phyloP scores from a whole-genome alignment of 129 eudicot species.

The Tagetes erecta region DNA sequence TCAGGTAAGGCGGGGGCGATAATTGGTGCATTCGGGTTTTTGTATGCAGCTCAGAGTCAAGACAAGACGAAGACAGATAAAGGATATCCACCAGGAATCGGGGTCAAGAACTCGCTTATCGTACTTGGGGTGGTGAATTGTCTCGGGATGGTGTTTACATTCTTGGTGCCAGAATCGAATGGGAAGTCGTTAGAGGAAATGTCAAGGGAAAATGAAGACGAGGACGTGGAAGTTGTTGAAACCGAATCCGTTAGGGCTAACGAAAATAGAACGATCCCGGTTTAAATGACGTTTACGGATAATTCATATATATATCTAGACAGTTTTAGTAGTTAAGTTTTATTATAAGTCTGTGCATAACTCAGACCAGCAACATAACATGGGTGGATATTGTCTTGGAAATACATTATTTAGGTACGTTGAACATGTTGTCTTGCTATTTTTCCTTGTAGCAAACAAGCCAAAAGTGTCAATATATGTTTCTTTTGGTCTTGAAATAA shows the following conservation, averaged over 20 bases:
- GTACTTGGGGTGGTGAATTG: conserved; percentile 56
- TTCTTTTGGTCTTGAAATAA: background rate
- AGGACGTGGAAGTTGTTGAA: conserved; percentile 30
- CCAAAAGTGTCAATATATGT: background rate
- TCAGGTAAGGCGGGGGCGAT: conserved; percentile 79
- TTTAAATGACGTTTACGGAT: conserved; percentile 11
- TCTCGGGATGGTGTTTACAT: conserved; percentile 55
- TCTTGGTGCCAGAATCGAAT: conserved; percentile 73
- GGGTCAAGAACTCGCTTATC: conserved; percentile 58
- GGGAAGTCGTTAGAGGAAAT: conserved; percentile 63
- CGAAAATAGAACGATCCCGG: conserved; percentile 47
- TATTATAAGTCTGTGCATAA: background rate
- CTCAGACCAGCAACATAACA: background rate
- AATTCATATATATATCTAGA: background rate
- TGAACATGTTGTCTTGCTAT: background rate
- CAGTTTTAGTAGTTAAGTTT: background rate
- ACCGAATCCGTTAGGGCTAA: conserved; percentile 15
- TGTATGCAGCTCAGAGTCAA: conserved; percentile 61
- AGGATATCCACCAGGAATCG: conserved; percentile 67
- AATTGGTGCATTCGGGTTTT: conserved; percentile 68
- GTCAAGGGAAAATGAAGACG: conserved; percentile 57
- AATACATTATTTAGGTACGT: no score
- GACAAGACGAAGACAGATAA: conserved; percentile 49
- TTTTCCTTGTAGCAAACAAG: conserved; percentile 5
- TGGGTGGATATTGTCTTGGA: no score